Base-by-base conservation (phyloP, 2,329 filamentous ascomycete genomes). In the Graphilbum sp. region DNA sequence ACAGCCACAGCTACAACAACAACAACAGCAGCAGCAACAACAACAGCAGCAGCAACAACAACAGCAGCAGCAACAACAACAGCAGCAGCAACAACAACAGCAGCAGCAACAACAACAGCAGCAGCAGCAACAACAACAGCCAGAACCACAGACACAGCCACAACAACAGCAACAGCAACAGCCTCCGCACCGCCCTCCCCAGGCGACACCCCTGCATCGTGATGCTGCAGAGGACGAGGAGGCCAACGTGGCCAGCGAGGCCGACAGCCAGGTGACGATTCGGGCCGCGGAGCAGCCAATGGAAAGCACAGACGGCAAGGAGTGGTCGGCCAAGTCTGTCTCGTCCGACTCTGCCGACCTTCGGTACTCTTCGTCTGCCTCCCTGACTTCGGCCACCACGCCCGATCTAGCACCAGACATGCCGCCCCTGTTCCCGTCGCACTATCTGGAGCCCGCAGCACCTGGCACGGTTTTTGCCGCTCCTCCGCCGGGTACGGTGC, bases 391-490 rank as follows among this genome's bases (percentile, higher is more conserved):
- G 21, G 21, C 17, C 12, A 16, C 1, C 9, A 24, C 24, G 11
- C 27, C 24, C 5, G 9, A n/a, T 4, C 19, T 36, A 4, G 38
- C 40, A 2, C 34, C 41, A 0, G 43, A 41, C 11, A 46, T 41
- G 41, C 41, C 41, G 38, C 51, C 31, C 48, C 49, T 20, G 48
- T 57, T 31, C 40, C 47, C 38, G 20, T 38, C 47, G 1, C 45
- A 43, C 17, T 49, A 49, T 34, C 51, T 52, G 40, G 31, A 38
- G 10, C 48, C 43, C 5, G 37, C 52, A 8, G 46, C 50, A 2
- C 50, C 57, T 5, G 56, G 57, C 32, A 52, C 55, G 13, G 49
- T 69, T 19, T 56, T 64, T 40, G 53, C 54, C 16, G 56, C 68
- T 2, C 51, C 51, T 8, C 58, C 64, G 2, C 51, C 72, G n/a